phyloP scores from a whole-genome alignment of 2,329 filamentous ascomycete species.

The Falciphora oryzae region DNA sequence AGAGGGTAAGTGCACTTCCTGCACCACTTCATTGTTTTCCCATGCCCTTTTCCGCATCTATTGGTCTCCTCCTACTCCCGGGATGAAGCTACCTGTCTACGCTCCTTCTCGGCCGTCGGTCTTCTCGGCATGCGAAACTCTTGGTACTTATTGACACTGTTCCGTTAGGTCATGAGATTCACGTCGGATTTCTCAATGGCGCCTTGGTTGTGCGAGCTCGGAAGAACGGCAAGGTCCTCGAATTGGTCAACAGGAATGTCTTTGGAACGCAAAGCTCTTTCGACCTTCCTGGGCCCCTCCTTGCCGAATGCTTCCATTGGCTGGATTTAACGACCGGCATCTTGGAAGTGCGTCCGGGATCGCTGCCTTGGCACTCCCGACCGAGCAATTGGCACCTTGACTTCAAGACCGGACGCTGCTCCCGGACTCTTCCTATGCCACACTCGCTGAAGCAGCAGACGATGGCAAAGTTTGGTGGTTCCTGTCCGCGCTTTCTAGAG shows the following conservation, averaged over 20 bases:
- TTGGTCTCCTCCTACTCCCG: neutral
- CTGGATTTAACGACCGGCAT: slow-evolving; percentile 35
- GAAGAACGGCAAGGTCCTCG: slow-evolving; percentile 10
- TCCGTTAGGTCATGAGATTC: slow-evolving; percentile 33
- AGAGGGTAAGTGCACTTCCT: slow-evolving; percentile 17
- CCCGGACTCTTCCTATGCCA: neutral
- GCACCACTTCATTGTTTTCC: no score
- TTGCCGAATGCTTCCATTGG: slow-evolving; percentile 55
- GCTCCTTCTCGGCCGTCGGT: no score
- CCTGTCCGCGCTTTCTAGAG: neutral
- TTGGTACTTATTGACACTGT: neutral
- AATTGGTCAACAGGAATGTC: slow-evolving; percentile 11
- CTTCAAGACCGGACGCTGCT: slow-evolving; percentile 17
- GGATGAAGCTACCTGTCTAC: no score
- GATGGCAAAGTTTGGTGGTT: neutral
- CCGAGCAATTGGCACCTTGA: slow-evolving; percentile 29
- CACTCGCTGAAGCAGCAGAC: neutral
- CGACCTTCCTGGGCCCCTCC: slow-evolving; percentile 46
- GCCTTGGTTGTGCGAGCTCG: slow-evolving; percentile 37
- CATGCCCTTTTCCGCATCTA: no score
- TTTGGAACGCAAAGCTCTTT: slow-evolving; percentile 24
- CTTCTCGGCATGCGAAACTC: neutral
- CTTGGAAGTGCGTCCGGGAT: slow-evolving; percentile 41
- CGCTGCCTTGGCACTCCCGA: slow-evolving; percentile 22
- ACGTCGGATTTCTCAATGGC: slow-evolving; percentile 44